Evolutionary conservation across 768 basidiomycete species (phyloP), one percentile per base, ranked within the genome.

Genomic region (Trametes maxima): DNA sequence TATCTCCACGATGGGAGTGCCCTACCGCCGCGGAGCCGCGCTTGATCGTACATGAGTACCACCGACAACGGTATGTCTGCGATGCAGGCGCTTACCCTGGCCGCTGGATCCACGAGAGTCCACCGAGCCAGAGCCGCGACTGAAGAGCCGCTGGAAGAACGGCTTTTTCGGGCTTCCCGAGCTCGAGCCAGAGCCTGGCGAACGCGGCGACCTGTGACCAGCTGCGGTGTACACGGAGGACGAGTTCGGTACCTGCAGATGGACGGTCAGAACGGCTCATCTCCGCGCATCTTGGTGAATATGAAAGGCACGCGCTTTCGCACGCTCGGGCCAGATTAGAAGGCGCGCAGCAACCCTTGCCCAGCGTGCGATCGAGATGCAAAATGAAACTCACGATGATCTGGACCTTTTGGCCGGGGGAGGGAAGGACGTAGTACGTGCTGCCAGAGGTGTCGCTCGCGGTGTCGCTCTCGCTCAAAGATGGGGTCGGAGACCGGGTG

Each of bases 361-460:
- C 45, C 62, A 40, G 49, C 54, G 24, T 46, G 66, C 33, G 62
- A 56, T 39, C 48, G 40, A 58, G 42, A 52, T 49, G 47, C 54
- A 40, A 53, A 56, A 54, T 55, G 59, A 48, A n/a, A 81, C 89
- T 80, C 74, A 90, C 89, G 67, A 90, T 79, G 63, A 89, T 80
- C 70, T 86, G 88, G 58, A 89, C 82, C 67, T 90, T 91, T 69
- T 89, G 87, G n/a, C 87, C 86, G 12, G 83, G 82, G 12, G 82
- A 79, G 3, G 88, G 88, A 42, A 89, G 79, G 64, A 90, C 83
- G 69, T 89, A 90, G 76, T 90, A 91, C 3, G 89, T 90, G 69
- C 87, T 84, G 21, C 82, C 86, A 5, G 87, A 87, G 39, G 81
- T 81, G 14, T 79, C 73, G 68, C 83, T 87, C 35, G 70, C 77